These are phyloP conservation scores for Colletotrichum paranaense DNA, from an alignment of 2,329 filamentous ascomycete species.

Conservation along the genomic window DNA sequence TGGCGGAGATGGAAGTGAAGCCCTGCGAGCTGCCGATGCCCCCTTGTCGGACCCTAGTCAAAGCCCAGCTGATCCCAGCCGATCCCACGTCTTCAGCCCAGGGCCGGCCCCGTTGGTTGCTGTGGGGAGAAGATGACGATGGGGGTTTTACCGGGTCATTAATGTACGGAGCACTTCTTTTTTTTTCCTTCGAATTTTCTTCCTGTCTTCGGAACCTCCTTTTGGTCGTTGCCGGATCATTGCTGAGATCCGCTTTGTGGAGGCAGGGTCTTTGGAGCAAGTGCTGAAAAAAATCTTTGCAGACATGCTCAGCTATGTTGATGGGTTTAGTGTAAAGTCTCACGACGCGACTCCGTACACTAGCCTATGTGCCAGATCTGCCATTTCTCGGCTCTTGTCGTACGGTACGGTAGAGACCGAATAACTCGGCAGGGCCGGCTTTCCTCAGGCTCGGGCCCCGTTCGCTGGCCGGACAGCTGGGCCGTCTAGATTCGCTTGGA, in stretches of 20 bases:
- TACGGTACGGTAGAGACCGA: constrained; percentile 10
- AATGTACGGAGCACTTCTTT: background rate
- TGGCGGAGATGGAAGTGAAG: constrained; percentile 33
- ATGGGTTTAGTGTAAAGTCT: background rate
- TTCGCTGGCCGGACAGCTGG: constrained; percentile 27
- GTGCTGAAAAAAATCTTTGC: constrained; percentile 12
- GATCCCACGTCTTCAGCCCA: constrained; percentile 34
- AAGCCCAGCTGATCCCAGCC: constrained; percentile 27
- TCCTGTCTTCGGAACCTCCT: constrained; percentile 13
- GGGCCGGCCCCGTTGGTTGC: constrained; percentile 35
- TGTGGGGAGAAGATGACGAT: constrained; percentile 36
- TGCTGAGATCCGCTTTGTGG: constrained; percentile 21
- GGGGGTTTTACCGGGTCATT: constrained; percentile 27
- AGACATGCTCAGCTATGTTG: constrained; percentile 12
- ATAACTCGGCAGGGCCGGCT: constrained; percentile 24
- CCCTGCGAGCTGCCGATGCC: constrained; percentile 26
- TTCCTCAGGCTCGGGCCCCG: constrained; percentile 14
- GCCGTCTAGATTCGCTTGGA: background rate
- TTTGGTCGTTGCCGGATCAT: constrained; percentile 27
- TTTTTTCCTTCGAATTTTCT: constrained; percentile 12
- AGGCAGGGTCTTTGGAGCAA: constrained; percentile 16
- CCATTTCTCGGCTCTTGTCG: constrained; percentile 7
- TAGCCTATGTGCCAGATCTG: constrained; percentile 13
- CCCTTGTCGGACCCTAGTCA: constrained; percentile 18
- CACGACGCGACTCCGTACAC: background rate